A percentile compares a stretch with the other conserved stretches of the same genome.
phyloP scores from a whole-genome alignment of 2,329 filamentous ascomycete species.

The Ceratocystis eucalypticola region DNA sequence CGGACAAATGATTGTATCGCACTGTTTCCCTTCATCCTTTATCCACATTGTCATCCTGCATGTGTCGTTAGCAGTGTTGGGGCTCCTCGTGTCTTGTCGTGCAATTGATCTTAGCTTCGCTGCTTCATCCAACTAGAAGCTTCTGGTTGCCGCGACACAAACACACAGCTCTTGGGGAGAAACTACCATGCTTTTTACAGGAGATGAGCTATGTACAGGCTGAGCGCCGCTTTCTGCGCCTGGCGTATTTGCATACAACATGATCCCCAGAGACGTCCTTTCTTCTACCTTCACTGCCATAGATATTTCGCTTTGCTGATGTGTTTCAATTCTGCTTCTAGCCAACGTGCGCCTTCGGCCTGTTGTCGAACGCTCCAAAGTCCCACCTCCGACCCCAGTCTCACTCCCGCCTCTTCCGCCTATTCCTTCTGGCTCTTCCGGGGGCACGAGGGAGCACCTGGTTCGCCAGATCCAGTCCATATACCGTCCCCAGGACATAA shows the following conservation, averaged over 20 bases:
- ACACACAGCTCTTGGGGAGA: background rate
- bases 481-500: conserved; percentile 38
- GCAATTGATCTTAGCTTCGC: background rate
- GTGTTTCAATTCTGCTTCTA: background rate
- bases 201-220: no score
- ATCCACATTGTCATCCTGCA: background rate
- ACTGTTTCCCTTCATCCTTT: background rate
- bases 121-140: background rate
- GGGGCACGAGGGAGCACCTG: conserved; percentile 28
- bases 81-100: background rate
- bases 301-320: background rate
- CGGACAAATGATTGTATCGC: background rate
- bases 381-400: conserved; percentile 44
- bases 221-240: no score
- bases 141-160: background rate
- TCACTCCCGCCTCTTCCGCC: conserved; percentile 31
- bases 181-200: background rate
- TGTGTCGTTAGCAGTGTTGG: background rate
- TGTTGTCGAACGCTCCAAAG: conserved; percentile 35
- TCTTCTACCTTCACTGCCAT: background rate
- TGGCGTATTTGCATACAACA: no score
- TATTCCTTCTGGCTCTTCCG: conserved; percentile 23
- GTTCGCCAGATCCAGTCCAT: conserved; percentile 40
- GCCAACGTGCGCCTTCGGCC: conserved; percentile 17
- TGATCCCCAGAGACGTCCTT: background rate